Evolutionary conservation across 164 flowering plant species (phyloP), one percentile per base, ranked within the genome.

Genomic region (Piper betle): DNA sequence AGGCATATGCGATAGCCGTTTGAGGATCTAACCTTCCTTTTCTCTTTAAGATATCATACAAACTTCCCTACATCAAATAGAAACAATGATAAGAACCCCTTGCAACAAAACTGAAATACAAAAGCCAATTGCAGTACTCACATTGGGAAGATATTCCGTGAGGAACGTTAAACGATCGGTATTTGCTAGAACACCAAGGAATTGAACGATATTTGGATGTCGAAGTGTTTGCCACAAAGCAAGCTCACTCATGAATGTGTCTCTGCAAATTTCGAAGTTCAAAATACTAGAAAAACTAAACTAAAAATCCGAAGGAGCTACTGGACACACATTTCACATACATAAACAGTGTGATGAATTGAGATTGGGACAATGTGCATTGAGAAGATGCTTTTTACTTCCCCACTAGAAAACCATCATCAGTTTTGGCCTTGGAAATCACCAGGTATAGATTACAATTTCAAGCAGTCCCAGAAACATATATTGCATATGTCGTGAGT

Each of bases 141-240:
- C 88, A 71, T 78, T 78, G 57, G 79, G 57, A 13, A 81, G 82
- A 69, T 78, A 83, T 75, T 83, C 88, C 0, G 81, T 81, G 64
- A 83, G 79, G 64, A 83, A 77, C 37, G 78, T 80, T 69, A 83
- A 68, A 53, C 79, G 84, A 20, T 78, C 79, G 9, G 82, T 55
- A 20, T 75, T 62, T 70, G 71, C 80, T 8, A 83, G 62, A 66
- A 80, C 82, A 53, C 88, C 85, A 46, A 83, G 85, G 66, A 81
- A 83, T 67, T 80, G 88, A 60, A 81, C 85, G 56, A 83, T 83
- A 62, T 83, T 83, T 18, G 88, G 88, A 66, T 83, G 88, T 53
- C 83, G 84, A 72, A 83, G 61, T 74, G 71, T 77, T 64, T 77
- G 77, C 84, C 87, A 83, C 64, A 83, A 62, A 0, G 68, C 80